Evolutionary conservation across 257 asterid genomes (phyloP).

Genomic region (Solanum microdontum): DNA sequence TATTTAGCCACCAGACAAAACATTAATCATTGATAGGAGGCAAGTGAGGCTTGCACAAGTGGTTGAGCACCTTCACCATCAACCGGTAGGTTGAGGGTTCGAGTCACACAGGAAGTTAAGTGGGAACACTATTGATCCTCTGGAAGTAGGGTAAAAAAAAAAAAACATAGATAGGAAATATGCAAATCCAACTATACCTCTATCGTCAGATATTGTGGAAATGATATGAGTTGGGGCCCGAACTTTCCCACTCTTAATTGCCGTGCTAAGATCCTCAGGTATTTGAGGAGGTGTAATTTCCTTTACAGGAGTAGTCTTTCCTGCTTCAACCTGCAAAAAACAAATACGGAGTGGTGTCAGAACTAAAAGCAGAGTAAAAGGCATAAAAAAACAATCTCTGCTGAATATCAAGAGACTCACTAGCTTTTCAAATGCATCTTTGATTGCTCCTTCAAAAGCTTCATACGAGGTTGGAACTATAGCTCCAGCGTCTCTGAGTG

Average conservation of each 20-base stretch:
- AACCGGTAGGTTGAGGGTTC: neutral
- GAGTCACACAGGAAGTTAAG: neutral
- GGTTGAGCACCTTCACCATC: neutral
- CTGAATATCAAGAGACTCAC: slow-evolving; percentile 20
- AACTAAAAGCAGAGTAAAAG: neutral
- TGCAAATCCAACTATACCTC: slow-evolving; percentile 40
- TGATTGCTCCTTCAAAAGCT: slow-evolving; percentile 80
- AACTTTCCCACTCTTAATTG: slow-evolving; percentile 96
- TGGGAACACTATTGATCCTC: neutral
- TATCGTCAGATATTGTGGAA: slow-evolving; percentile 95
- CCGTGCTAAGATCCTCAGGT: slow-evolving; percentile 88
- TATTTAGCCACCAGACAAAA: neutral
- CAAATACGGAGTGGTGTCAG: slow-evolving; percentile 8
- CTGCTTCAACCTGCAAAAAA: slow-evolving; percentile 51
- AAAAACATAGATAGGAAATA: neutral
- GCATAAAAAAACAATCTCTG: neutral
- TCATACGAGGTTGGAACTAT: slow-evolving; percentile 95
- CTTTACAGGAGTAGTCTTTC: slow-evolving; percentile 66
- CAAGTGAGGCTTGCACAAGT: neutral
- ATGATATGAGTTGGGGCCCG: slow-evolving; percentile 98
- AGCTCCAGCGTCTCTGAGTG: slow-evolving; percentile 93
- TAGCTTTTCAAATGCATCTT: slow-evolving; percentile 68
- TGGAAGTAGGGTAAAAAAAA: neutral
- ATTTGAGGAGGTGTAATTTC: slow-evolving; percentile 92
- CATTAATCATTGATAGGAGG: neutral